Evolutionary conservation across 2,329 filamentous ascomycete species (phyloP).

Genomic region (Plenodomus tracheiphilus): DNA sequence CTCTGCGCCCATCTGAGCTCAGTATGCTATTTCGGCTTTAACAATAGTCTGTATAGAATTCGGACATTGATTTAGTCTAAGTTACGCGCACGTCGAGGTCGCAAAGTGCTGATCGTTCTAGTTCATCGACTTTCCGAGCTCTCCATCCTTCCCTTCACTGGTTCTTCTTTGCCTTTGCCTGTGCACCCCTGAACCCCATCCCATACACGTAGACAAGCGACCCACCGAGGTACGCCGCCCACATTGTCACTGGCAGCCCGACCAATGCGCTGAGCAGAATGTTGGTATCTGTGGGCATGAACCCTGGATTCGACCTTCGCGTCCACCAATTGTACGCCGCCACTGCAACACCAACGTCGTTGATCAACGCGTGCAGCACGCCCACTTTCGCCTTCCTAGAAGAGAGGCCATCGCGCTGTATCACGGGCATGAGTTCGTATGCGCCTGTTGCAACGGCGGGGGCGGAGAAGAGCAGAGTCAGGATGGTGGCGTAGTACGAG

Average conservation of each 20-base stretch:
- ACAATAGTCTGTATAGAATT: too few relatives aligned
- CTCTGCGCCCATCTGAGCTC: too few relatives aligned
- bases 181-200: conserved; percentile 45
- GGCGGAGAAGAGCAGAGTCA: conserved; percentile 41
- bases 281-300: conserved; percentile 43
- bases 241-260: conserved; percentile 40
- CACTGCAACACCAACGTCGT: conserved; percentile 46
- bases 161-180: conserved; percentile 31
- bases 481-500: conserved; percentile 50
- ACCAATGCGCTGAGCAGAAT: conserved; percentile 43
- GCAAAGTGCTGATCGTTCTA: too few relatives aligned
- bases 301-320: conserved; percentile 35
- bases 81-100: too few relatives aligned
- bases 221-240: conserved; percentile 51
- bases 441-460: conserved; percentile 40
- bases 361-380: conserved; percentile 48
- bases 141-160: conserved; percentile 20
- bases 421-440: conserved; percentile 46
- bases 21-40: too few relatives aligned
- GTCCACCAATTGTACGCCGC: conserved; percentile 51
- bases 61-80: too few relatives aligned
- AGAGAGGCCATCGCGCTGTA: conserved; percentile 49
- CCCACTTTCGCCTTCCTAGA: conserved; percentile 48
- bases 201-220: conserved; percentile 50
- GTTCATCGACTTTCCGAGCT: too few relatives aligned